phyloP scores from a whole-genome alignment of 257 asterid genomes.

The Petunia secreta region DNA sequence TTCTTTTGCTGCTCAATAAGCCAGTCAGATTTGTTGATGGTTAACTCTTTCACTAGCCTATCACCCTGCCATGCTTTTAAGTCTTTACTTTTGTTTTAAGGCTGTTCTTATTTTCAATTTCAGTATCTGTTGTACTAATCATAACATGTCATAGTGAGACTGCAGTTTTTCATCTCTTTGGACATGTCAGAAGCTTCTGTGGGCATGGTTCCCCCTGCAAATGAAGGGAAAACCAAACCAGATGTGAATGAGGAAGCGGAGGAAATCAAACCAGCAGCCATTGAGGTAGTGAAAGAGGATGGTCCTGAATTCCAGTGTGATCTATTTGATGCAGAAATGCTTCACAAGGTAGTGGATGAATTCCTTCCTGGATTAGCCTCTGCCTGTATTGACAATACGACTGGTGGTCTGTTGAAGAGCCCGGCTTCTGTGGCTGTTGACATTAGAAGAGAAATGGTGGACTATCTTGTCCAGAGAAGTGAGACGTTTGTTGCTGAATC shows the following conservation, averaged over 20 bases:
- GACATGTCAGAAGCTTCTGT: neutral
- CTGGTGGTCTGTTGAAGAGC: constrained; percentile 60
- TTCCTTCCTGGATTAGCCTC: constrained; percentile 77
- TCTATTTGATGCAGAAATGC: constrained; percentile 57
- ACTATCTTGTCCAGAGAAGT: constrained; percentile 62
- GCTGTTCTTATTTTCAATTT: neutral
- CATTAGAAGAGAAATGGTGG: constrained; percentile 72
- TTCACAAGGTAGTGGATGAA: constrained; percentile 62
- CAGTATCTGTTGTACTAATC: neutral
- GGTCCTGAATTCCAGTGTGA: constrained; percentile 50
- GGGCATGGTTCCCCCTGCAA: constrained; percentile 50
- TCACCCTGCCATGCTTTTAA: neutral
- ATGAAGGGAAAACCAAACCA: constrained; percentile 23
- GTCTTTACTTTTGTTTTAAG: neutral
- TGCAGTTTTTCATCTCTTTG: neutral
- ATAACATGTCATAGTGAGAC: neutral
- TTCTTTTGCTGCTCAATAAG: neutral
- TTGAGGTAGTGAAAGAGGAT: constrained; percentile 52
- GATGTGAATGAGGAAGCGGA: neutral
- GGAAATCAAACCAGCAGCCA: constrained; percentile 43
- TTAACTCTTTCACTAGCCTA: neutral
- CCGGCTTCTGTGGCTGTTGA: constrained; percentile 70
- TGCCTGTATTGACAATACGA: constrained; percentile 73
- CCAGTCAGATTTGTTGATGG: neutral
- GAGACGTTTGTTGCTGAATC: constrained; percentile 66